Evolutionary conservation across 805 yeast species (phyloP), one percentile per base, ranked within the genome.

Genomic region (Ogataea nonfermentans): DNA sequence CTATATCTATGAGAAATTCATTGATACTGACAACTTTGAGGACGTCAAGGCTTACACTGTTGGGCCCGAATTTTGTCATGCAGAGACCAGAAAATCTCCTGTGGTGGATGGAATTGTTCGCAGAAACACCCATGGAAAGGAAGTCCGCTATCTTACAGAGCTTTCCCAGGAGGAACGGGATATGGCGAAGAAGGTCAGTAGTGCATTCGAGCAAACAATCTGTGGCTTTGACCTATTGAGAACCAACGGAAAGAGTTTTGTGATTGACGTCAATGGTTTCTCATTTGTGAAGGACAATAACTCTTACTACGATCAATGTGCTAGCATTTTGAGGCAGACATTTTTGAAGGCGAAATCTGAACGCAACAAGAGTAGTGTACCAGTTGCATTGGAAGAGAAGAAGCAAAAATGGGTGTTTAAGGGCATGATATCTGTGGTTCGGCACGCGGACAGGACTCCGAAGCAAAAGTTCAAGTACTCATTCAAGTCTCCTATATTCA

Each of bases 41-140:
- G 99, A 93, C 63, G 99, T 93, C 47, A 93, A 93, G 65, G 98
- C 98, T 0, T 93, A 93, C 62, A 93, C 99, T 1, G 98, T 93
- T 4, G 98, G 99, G 1, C 79, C 83, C 3, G 68, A 68, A 13
- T 93, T 76, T 57, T 93, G 99, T 60, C 99, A 93, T 62, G 99
- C 99, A 0, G 99, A 93, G 59, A 93, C 99, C 1, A 76, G 99
- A 56, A 93, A 93, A 62, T 88, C 96, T 0, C 99, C 99, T 1
- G 99, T 93, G 3, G 99, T 93, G n/a, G 99, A 93, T 66, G 99
- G 99, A 32, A 86, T 93, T 42, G 99, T 93, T 17, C 76, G 97
- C 56, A 77, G 99, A 61, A 93, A 93, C 59, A 90, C 98, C 1
- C 95, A 90, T 55, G 99, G 99, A 32, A 93, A 93, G 62, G 99